Evolutionary conservation across 352 stramenopile genomes (phyloP).

Genomic region (Phytopythium aichiense): DNA sequence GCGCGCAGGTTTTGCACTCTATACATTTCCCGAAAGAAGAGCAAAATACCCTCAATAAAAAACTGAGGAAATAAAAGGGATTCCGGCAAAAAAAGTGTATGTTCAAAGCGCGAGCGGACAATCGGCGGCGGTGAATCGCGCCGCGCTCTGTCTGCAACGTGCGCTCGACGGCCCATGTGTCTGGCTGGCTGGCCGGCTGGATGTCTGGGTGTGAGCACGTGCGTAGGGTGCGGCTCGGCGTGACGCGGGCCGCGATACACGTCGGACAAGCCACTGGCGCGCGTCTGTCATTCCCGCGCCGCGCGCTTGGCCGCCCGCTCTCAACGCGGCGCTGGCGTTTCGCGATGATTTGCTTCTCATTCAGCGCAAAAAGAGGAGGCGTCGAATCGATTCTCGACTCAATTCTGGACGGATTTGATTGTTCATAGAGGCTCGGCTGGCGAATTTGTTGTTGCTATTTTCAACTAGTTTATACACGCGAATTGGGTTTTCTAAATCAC

Average conservation of each 20-base stretch:
- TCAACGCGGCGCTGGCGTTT: not conserved
- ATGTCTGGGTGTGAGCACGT: too few relatives aligned
- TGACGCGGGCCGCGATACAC: not conserved
- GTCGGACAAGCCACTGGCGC: not conserved
- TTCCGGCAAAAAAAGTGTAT: not conserved
- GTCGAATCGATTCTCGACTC: not conserved
- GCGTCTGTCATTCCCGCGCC: not conserved
- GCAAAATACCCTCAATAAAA: not conserved
- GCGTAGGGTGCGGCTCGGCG: too few relatives aligned
- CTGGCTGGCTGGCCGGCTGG: too few relatives aligned
- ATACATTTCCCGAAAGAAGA: not conserved
- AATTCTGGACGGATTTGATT: not conserved
- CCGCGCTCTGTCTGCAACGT: too few relatives aligned
- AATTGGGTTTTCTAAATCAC: too few relatives aligned
- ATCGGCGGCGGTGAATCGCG: not conserved
- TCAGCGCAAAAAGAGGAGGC: not conserved
- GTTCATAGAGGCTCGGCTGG: too few relatives aligned
- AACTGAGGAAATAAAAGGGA: constrained; percentile 4
- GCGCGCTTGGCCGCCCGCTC: not conserved
- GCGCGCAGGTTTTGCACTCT: not conserved
- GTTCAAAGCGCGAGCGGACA: not conserved
- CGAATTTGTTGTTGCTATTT: too few relatives aligned
- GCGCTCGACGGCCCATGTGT: too few relatives aligned
- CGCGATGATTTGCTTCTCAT: not conserved
- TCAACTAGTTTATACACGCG: too few relatives aligned